These are phyloP conservation scores for Fusarium gaditjirri DNA, from an alignment of 2,329 filamentous ascomycete genomes.

Conservation along the genomic window DNA sequence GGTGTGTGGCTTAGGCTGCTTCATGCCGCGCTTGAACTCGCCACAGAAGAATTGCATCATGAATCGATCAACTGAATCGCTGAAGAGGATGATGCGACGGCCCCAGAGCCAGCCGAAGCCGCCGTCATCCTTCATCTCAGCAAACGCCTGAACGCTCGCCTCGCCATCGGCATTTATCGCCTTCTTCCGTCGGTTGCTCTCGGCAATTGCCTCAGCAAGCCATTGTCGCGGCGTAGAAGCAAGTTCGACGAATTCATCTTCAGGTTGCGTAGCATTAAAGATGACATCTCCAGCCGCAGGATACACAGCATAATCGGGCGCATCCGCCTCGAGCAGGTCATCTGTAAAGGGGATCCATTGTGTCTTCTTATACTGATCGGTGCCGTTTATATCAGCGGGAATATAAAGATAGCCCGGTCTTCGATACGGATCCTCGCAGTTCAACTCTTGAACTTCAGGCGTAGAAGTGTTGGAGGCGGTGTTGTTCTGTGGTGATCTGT, in stretches of 20 bases:
- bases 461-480: neutral
- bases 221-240: constrained; percentile 33
- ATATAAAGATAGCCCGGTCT: constrained; percentile 69
- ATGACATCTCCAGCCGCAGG: constrained; percentile 60
- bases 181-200: constrained; percentile 22
- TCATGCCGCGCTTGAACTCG: constrained; percentile 30
- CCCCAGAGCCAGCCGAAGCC: constrained; percentile 37
- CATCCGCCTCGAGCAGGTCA: constrained; percentile 69
- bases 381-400: constrained; percentile 47
- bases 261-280: constrained; percentile 71
- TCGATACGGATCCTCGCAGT: constrained; percentile 48
- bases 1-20: constrained; percentile 23
- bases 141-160: neutral
- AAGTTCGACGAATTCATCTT: constrained; percentile 8
- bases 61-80: constrained; percentile 37
- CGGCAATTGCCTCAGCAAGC: constrained; percentile 25
- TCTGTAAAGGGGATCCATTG: constrained; percentile 34
- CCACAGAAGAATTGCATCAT: constrained; percentile 37
- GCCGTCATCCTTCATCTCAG: constrained; percentile 24
- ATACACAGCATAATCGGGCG: constrained; percentile 56
- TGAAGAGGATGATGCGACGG: constrained; percentile 33
- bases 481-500: neutral
- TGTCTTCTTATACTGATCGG: constrained; percentile 71
- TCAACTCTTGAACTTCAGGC: neutral
- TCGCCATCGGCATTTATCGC: constrained; percentile 1